Evolutionary conservation across 2,329 filamentous ascomycete species (phyloP).

Genomic region (Sporothrix curviconia): DNA sequence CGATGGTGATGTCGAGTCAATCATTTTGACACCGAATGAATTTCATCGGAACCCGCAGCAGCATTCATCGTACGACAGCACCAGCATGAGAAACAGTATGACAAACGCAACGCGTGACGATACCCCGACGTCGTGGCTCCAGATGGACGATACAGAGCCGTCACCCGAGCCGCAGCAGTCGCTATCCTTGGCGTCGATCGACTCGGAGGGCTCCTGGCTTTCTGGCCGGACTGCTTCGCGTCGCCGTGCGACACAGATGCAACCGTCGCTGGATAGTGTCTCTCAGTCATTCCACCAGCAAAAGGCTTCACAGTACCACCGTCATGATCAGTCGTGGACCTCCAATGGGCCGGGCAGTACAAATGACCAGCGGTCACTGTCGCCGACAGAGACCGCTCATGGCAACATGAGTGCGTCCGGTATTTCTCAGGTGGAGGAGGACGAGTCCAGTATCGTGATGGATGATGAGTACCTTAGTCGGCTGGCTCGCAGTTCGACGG

Average conservation of each 20-base stretch:
- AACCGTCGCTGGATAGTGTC: slow-evolving; percentile 50
- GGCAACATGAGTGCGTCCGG: not conserved
- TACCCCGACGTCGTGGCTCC: slow-evolving; percentile 38
- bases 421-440: no score
- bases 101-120: slow-evolving; percentile 33
- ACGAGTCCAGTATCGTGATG: slow-evolving; percentile 22
- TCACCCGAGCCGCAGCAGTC: slow-evolving; percentile 63
- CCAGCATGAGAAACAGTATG: slow-evolving; percentile 1
- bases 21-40: slow-evolving; percentile 1
- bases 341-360: slow-evolving; percentile 48
- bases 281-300: slow-evolving; percentile 32
- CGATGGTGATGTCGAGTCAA: slow-evolving; percentile 25
- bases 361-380: slow-evolving; percentile 29
- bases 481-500: slow-evolving; percentile 29
- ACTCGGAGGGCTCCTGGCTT: slow-evolving; percentile 94
- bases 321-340: slow-evolving; percentile 35
- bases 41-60: slow-evolving; percentile 24
- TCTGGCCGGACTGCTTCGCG: slow-evolving; percentile 56
- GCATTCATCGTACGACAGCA: slow-evolving; percentile 9
- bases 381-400: slow-evolving; percentile 18
- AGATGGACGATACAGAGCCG: slow-evolving; percentile 33
- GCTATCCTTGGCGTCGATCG: slow-evolving; percentile 85
- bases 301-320: slow-evolving; percentile 36
- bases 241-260: slow-evolving; percentile 37
- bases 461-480: slow-evolving; percentile 70